phyloP scores from a whole-genome alignment of 768 basidiomycete species.

The Gautieria morchelliformis region DNA sequence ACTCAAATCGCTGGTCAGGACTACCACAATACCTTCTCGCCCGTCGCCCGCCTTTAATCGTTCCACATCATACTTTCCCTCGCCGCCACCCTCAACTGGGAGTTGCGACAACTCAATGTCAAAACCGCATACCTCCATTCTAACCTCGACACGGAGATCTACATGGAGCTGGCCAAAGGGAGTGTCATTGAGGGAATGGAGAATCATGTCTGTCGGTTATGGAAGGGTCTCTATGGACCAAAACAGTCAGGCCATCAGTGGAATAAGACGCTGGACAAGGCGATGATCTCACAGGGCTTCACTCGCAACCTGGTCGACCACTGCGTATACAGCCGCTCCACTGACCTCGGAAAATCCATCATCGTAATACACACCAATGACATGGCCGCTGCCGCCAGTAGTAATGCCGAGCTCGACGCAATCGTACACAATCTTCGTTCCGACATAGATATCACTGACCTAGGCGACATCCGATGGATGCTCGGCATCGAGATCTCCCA shows the following conservation, averaged over 20 bases:
- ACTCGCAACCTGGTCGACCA: neutral
- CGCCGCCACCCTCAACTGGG: too few species aligned
- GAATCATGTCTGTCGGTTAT: too few species aligned
- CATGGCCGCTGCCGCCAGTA: neutral
- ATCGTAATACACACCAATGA: constrained; percentile 10
- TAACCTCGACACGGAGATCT: constrained; percentile 20
- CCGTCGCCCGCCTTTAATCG: constrained; percentile 4
- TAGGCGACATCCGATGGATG: constrained; percentile 15
- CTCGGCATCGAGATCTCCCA: constrained; percentile 22
- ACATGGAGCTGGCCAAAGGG: neutral
- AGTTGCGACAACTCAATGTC: constrained; percentile 15
- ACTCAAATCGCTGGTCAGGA: too few species aligned
- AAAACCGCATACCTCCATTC: too few species aligned
- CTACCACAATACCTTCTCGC: too few species aligned
- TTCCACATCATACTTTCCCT: constrained; percentile 5
- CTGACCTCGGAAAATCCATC: constrained; percentile 10
- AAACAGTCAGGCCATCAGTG: constrained; percentile 27
- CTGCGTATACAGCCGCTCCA: neutral
- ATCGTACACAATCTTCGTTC: constrained; percentile 6
- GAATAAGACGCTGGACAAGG: too few species aligned
- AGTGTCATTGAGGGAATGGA: constrained; percentile 21
- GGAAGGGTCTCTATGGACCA: constrained; percentile 29
- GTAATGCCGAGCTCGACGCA: neutral
- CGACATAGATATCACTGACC: constrained; percentile 13
- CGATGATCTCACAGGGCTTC: neutral